Evolutionary conservation across 2,329 filamentous ascomycete species (phyloP).

Genomic region (Venturia pyrina): DNA sequence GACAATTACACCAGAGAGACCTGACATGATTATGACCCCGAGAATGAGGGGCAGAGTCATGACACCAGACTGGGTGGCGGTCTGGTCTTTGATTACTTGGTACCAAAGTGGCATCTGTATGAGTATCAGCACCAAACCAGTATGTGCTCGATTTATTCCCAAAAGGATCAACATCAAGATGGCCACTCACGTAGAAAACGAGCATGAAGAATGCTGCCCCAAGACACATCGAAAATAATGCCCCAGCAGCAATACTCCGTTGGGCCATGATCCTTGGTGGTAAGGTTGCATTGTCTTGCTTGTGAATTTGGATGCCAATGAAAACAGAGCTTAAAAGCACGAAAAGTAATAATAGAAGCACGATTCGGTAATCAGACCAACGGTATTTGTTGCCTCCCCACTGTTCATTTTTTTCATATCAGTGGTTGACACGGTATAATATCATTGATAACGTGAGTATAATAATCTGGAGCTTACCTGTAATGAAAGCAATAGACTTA

Average conservation of each 20-base stretch:
- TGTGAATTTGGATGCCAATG: conserved; percentile 15
- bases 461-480: neutral
- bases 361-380: conserved; percentile 35
- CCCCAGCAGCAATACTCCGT: neutral
- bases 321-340: conserved; percentile 34
- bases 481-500: conserved; percentile 24
- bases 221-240: neutral
- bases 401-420: conserved; percentile 11
- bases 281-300: conserved; percentile 6
- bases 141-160: conserved; percentile 23
- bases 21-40: conserved; percentile 11
- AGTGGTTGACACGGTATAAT: no score
- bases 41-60: conserved; percentile 8
- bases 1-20: conserved; percentile 24
- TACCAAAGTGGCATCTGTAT: conserved; percentile 16
- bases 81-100: conserved; percentile 8
- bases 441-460: no score
- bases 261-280: conserved; percentile 4
- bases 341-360: conserved; percentile 35
- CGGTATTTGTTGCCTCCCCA: conserved; percentile 25
- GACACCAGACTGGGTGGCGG: conserved; percentile 7
- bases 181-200: conserved; percentile 5
- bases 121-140: conserved; percentile 27
- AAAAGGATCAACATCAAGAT: conserved; percentile 18
- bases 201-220: conserved; percentile 8